Percentiles rank a stretch among this genome's conserved stretches.
phyloP scores from a whole-genome alignment of 176 grass and related monocot species.

The Echinochloa phyllopogon region DNA sequence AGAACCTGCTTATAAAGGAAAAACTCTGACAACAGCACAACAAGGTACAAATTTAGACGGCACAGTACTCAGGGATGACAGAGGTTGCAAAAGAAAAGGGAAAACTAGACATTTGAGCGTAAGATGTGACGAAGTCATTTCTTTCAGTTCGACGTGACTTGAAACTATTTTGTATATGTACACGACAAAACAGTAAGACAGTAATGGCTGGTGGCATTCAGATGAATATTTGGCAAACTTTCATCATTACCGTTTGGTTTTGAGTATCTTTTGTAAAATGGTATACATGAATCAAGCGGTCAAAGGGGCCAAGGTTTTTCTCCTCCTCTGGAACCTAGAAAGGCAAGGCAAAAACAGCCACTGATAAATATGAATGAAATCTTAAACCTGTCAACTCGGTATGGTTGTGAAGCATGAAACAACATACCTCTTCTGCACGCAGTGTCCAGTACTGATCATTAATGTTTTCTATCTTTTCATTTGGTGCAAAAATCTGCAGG shows the following conservation, averaged over 20 bases:
- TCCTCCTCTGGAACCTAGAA: conserved; percentile 97
- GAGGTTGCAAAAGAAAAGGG: too few relatives aligned
- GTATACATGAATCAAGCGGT: conserved; percentile 95
- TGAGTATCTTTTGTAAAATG: conserved; percentile 96
- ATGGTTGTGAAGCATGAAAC: conserved; percentile 27
- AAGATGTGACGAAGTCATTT: too few relatives aligned
- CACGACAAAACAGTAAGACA: not conserved
- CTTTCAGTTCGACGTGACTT: too few relatives aligned
- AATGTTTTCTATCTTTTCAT: conserved; percentile 97
- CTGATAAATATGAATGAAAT: not conserved
- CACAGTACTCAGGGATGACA: too few relatives aligned
- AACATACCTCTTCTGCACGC: conserved; percentile 90
- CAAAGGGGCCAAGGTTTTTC: conserved; percentile 85
- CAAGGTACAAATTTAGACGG: too few relatives aligned
- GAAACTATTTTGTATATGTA: not conserved
- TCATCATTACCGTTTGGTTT: conserved; percentile 90
- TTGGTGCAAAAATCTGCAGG: conserved; percentile 78
- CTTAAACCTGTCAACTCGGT: not conserved
- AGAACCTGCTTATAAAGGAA: too few relatives aligned
- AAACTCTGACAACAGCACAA: too few relatives aligned
- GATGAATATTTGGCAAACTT: conserved; percentile 18
- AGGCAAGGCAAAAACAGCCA: conserved; percentile 30
- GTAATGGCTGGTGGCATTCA: not conserved
- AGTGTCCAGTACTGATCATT: conserved; percentile 99
- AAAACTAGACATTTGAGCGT: too few relatives aligned